A percentile compares a stretch with the other conserved stretches of the same genome.
Evolutionary conservation across 768 basidiomycete species (phyloP).

Genomic region (Mrakia hoshinonis): DNA sequence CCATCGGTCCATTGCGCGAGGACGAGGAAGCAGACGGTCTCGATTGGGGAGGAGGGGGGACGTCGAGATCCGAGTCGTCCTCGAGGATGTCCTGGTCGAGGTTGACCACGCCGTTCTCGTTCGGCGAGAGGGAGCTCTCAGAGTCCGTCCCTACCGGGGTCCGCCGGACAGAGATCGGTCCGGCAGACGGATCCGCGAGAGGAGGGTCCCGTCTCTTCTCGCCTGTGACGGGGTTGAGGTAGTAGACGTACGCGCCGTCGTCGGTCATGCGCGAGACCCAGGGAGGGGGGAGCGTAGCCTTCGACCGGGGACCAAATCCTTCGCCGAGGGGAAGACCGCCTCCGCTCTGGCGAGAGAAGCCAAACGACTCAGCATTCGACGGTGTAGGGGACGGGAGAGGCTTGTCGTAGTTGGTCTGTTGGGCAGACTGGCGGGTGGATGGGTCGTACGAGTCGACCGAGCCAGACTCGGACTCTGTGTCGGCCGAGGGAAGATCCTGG

Average conservation of each 20-base stretch:
- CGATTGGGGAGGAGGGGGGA: not conserved
- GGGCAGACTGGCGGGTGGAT: not conserved
- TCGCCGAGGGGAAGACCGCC: slow-evolving; percentile 60
- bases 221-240: slow-evolving; percentile 63
- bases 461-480: slow-evolving; percentile 43
- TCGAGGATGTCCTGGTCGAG: slow-evolving; percentile 2
- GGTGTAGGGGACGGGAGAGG: slow-evolving; percentile 39
- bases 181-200: slow-evolving; percentile 6
- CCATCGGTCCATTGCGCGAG: not conserved
- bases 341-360: slow-evolving; percentile 70
- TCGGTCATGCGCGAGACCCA: slow-evolving; percentile 8
- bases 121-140: not conserved
- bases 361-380: slow-evolving; percentile 46
- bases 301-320: slow-evolving; percentile 35
- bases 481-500: slow-evolving; percentile 58
- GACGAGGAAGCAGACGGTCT: not conserved
- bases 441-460: slow-evolving; percentile 29
- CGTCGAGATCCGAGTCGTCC: slow-evolving; percentile 13
- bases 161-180: not conserved
- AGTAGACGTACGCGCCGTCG: slow-evolving; percentile 61
- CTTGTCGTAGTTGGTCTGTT: slow-evolving; percentile 50
- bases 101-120: not conserved
- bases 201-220: slow-evolving; percentile 62
- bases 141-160: not conserved
- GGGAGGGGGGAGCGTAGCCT: slow-evolving; percentile 1